Evolutionary conservation across 2,329 filamentous ascomycete genomes (phyloP).

Genomic region (Colletotrichum acutatum): DNA sequence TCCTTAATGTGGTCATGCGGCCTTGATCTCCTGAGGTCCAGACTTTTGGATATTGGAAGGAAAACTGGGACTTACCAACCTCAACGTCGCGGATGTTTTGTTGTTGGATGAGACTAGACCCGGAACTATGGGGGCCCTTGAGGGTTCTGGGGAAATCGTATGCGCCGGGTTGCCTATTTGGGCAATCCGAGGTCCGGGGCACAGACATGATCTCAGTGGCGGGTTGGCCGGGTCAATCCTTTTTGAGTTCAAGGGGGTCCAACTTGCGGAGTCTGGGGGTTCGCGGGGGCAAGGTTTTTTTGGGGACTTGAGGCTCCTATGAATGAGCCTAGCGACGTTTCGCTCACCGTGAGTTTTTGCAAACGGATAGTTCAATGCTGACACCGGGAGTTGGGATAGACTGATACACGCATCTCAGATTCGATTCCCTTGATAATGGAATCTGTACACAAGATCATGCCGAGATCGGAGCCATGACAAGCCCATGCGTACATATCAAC

Average conservation of each 20-base stretch:
- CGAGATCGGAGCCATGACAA: background rate
- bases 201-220: background rate
- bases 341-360: background rate
- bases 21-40: background rate
- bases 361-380: background rate
- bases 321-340: background rate
- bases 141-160: conserved; percentile 5
- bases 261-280: conserved; percentile 17
- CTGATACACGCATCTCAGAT: conserved; percentile 2
- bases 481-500: background rate
- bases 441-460: background rate
- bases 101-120: conserved; percentile 11
- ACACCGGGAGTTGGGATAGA: background rate
- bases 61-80: conserved; percentile 2
- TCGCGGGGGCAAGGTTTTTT: conserved; percentile 12
- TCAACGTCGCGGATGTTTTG: conserved; percentile 7
- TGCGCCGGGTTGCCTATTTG: conserved; percentile 29
- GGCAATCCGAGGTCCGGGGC: conserved; percentile 21
- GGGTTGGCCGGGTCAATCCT: conserved; percentile 3
- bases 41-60: background rate
- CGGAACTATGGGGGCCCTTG: background rate
- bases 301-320: background rate
- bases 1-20: background rate
- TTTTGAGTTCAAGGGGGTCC: background rate
- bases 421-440: background rate